phyloP scores from a whole-genome alignment of 2,329 filamentous ascomycete genomes.

The Neobulgaria alba region DNA sequence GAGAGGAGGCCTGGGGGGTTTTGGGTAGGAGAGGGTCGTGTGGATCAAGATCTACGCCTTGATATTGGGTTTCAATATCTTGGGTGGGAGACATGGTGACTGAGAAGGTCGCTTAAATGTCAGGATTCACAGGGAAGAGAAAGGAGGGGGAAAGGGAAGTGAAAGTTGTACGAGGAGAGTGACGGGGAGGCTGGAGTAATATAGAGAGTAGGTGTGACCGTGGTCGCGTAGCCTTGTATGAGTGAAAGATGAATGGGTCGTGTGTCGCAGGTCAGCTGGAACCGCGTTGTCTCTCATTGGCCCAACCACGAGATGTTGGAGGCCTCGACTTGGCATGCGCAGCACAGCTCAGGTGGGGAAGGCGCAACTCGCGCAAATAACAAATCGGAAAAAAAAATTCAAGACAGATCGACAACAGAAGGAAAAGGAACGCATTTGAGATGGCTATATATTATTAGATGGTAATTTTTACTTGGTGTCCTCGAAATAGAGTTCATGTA shows the following conservation, averaged over 20 bases:
- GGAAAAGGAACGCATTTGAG: too few relatives aligned
- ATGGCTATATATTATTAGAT: neutral
- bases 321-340: neutral
- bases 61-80: slow-evolving; percentile 10
- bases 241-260: too few relatives aligned
- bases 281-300: neutral
- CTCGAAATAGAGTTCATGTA: neutral
- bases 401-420: neutral
- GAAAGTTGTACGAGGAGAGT: too few relatives aligned
- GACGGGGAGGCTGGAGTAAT: too few relatives aligned
- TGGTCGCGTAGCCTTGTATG: too few relatives aligned
- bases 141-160: too few relatives aligned
- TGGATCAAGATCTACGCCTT: slow-evolving; percentile 3
- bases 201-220: too few relatives aligned
- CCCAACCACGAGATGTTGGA: too few relatives aligned
- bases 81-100: neutral
- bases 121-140: too few relatives aligned
- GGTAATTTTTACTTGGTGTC: too few relatives aligned
- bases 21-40: slow-evolving; percentile 13
- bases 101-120: too few relatives aligned
- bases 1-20: slow-evolving; percentile 3
- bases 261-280: too few relatives aligned
- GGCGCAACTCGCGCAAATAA: neutral
- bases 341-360: neutral
- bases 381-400: neutral